A percentile compares a stretch with the other conserved stretches of the same genome.
Conservation (phyloP, 441 rosid species). For the Populus trichocarpa region DNA sequence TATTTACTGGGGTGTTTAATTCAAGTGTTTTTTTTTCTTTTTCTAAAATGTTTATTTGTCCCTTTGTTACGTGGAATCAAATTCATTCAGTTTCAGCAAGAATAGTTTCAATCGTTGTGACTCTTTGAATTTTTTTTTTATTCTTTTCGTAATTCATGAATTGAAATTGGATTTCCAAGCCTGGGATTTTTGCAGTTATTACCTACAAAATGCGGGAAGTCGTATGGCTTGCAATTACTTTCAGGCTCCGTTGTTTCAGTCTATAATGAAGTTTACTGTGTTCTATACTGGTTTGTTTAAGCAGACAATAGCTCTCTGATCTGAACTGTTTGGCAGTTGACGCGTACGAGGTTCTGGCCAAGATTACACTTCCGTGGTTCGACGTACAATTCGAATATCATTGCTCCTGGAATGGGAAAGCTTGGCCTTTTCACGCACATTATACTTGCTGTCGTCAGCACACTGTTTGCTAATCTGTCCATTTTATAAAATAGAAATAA, state of each 20-base stretch:
- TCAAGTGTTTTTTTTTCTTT: background rate
- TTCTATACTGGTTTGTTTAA: background rate
- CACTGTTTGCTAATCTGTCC: background rate
- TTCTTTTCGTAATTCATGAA: background rate
- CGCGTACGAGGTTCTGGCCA: background rate
- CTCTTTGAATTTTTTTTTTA: too few relatives aligned
- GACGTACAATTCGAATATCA: background rate
- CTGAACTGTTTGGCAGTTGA: background rate
- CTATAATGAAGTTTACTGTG: background rate
- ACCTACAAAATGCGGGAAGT: background rate
- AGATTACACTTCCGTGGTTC: background rate
- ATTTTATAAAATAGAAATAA: background rate
- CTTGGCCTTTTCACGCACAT: background rate
- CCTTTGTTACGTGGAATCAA: too few relatives aligned
- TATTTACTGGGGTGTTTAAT: constrained; percentile 2
- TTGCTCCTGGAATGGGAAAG: background rate
- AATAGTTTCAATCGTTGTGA: too few relatives aligned
- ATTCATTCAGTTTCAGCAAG: too few relatives aligned
- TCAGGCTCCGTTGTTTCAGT: too few relatives aligned
- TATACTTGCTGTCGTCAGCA: background rate
- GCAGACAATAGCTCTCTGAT: background rate
- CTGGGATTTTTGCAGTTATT: background rate
- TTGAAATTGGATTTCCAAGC: background rate
- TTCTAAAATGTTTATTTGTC: too few relatives aligned
- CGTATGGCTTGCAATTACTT: too few relatives aligned